Conservation (phyloP, 805 yeast species). For the Kodamaea jinghongensis region DNA sequence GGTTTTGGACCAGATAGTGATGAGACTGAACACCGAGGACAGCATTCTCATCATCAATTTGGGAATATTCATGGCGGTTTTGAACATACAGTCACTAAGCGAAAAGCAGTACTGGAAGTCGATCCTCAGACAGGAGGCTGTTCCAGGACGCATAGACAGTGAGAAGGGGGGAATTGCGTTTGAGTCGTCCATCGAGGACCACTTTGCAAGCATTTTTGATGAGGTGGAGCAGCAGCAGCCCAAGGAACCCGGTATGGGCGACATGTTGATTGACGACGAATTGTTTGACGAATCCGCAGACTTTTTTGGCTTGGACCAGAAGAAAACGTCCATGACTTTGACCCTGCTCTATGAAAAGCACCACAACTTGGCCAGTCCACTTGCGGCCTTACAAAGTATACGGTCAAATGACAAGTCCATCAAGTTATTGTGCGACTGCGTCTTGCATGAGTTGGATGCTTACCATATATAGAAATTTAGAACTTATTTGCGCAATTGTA, state of each 20-base stretch:
- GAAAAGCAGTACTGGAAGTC: constrained; percentile 25
- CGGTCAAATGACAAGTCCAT: background rate
- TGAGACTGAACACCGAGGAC: constrained; percentile 24
- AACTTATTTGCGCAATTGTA: too few species aligned
- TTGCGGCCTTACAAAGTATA: background rate
- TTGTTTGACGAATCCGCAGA: constrained; percentile 6
- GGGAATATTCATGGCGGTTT: constrained; percentile 18
- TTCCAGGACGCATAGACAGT: background rate
- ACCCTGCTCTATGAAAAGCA: background rate
- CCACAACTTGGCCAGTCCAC: constrained; percentile 1
- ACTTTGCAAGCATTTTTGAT: constrained; percentile 8
- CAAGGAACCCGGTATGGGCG: constrained; percentile 3
- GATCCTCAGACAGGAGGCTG: constrained; percentile 8
- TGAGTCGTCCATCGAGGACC: constrained; percentile 3
- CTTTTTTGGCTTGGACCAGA: constrained; percentile 1
- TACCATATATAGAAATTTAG: background rate
- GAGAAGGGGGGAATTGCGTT: constrained; percentile 1
- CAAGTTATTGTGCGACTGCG: constrained; percentile 3
- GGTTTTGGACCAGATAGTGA: constrained; percentile 2
- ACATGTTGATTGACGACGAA: constrained; percentile 7
- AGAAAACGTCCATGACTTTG: constrained; percentile 1
- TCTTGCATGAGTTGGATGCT: constrained; percentile 5
- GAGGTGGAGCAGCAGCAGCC: constrained; percentile 1
- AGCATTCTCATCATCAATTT: constrained; percentile 23
- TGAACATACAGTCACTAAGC: constrained; percentile 13